phyloP scores from a whole-genome alignment of 2,329 filamentous ascomycete species.

The Calcarisporium arbuscula region DNA sequence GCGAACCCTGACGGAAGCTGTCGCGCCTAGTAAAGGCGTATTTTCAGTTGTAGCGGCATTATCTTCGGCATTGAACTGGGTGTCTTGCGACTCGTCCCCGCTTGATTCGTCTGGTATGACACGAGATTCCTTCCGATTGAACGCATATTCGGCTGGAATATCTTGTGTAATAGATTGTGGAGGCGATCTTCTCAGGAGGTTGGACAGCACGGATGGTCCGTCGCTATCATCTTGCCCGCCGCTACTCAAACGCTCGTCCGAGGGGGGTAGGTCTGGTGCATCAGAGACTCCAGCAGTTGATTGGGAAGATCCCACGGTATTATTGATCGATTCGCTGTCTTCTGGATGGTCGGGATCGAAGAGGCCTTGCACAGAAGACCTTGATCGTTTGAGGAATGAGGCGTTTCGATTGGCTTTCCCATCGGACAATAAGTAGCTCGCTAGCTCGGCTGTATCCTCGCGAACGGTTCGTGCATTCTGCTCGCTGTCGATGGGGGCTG shows the following conservation, averaged over 20 bases:
- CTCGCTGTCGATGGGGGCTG: slow-evolving; percentile 57
- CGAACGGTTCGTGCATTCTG: slow-evolving; percentile 74
- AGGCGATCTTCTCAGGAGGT: slow-evolving; percentile 43
- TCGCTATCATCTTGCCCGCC: slow-evolving; percentile 13
- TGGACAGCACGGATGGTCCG: slow-evolving; percentile 39
- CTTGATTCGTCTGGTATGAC: slow-evolving; percentile 9
- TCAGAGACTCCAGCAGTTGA: slow-evolving; percentile 59
- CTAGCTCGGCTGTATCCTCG: slow-evolving; percentile 81
- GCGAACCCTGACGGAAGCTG: no score
- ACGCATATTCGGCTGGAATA: slow-evolving; percentile 8
- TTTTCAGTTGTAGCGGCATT: slow-evolving; percentile 31
- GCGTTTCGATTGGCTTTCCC: slow-evolving; percentile 38
- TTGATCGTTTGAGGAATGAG: slow-evolving; percentile 37
- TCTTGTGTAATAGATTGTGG: slow-evolving; percentile 27
- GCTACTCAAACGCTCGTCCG: slow-evolving; percentile 11
- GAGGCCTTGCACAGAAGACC: slow-evolving; percentile 22
- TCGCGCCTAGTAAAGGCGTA: slow-evolving; percentile 40
- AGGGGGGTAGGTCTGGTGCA: slow-evolving; percentile 21
- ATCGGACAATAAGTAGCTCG: slow-evolving; percentile 71
- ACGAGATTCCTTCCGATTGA: no score
- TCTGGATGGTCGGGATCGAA: slow-evolving; percentile 16
- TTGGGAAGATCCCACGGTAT: slow-evolving; percentile 29
- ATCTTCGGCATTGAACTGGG: slow-evolving; percentile 5
- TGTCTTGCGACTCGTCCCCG: not conserved
- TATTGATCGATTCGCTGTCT: slow-evolving; percentile 15